Evolutionary conservation across 148 eudicot genomes (phyloP).

Genomic region (Nepenthes gracilis): DNA sequence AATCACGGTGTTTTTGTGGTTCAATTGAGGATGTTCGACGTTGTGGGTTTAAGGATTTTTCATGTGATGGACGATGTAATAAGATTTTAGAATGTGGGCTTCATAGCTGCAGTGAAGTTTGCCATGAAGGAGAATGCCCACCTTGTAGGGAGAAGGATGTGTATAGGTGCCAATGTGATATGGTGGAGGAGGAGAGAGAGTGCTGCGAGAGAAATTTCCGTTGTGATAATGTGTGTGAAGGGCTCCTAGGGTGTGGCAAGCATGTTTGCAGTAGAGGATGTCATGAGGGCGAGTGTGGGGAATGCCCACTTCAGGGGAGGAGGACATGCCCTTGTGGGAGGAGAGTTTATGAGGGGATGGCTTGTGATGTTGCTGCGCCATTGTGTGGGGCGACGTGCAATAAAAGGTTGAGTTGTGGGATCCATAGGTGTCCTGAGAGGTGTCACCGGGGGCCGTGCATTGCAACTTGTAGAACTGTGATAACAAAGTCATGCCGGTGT

Average conservation of each 20-base stretch:
- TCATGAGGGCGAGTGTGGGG: conserved; percentile 74
- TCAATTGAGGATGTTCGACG: conserved; percentile 59
- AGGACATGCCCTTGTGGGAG: conserved; percentile 88
- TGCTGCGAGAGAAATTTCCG: conserved; percentile 65
- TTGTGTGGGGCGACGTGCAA: conserved; percentile 86
- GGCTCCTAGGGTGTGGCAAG: conserved; percentile 64
- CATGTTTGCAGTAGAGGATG: conserved; percentile 82
- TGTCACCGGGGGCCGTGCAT: conserved; percentile 81
- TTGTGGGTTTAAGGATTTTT: conserved; percentile 87
- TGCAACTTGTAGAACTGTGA: conserved; percentile 69
- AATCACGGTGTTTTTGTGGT: conserved; percentile 67
- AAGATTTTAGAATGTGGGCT: conserved; percentile 49
- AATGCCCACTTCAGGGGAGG: conserved; percentile 78
- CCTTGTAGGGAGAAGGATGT: conserved; percentile 58
- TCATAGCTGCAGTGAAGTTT: conserved; percentile 61
- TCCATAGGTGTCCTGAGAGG: conserved; percentile 84
- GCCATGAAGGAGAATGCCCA: conserved; percentile 80
- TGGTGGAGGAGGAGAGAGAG: conserved; percentile 54
- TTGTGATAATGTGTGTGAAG: conserved; percentile 47
- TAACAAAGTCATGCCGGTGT: conserved; percentile 77
- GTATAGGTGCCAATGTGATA: conserved; percentile 73
- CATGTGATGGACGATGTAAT: conserved; percentile 52
- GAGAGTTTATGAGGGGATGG: conserved; percentile 73
- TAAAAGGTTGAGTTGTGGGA: conserved; percentile 67
- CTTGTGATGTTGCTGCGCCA: conserved; percentile 73